Evolutionary conservation across 805 yeast species (phyloP), one percentile per base, ranked within the genome.

Genomic region (Henningerozyma blattae): DNA sequence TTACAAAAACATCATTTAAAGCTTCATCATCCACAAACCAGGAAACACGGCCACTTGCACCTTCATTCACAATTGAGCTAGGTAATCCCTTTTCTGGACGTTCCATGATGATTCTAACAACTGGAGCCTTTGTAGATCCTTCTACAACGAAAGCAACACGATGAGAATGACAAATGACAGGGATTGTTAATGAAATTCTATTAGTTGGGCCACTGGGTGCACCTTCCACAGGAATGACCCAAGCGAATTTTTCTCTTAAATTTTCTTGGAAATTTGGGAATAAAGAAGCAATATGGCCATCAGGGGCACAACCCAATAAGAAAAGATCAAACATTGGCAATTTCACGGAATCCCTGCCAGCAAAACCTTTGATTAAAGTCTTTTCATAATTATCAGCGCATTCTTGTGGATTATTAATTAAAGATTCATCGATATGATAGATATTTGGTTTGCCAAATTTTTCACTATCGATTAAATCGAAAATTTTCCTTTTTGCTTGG

Each of bases 21-120:
- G 95, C 95, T 45, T 78, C 95, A 48, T 85, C 83, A 56, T 89
- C 98, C 24, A 89, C 96, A 64, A 89, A 89, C 98, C 98, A 89
- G 6, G 87, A 74, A 4, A 89, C 95, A 59, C 81, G 79, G 13
- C 96, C 96, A 1, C 94, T 95, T n/a, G 95, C 94, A 20, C 83
- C 82, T 59, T 86, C 96, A 53, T 87, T 87, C 35, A 89, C 95
- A 38, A 89, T 79, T 39, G 91, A 77, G 40, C 91, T 81, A 25
- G 98, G 98, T 39, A 89, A 68, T 1, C 95, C 95, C 64, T 86
- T 86, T 54, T 91, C 97, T 3, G 96, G 96, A 52, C 95, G 73
- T 62, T 89, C 97, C 85, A 89, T 81, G 37, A 89, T 87, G 10
- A 79, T 82, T 52, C 84, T 77, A 52, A 89, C 72, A 34, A 89